Percentiles rank a stretch among this genome's conserved stretches.
Conservation (phyloP, 192 early-diverging fungal species). For the Coemansia sp. region DNA sequence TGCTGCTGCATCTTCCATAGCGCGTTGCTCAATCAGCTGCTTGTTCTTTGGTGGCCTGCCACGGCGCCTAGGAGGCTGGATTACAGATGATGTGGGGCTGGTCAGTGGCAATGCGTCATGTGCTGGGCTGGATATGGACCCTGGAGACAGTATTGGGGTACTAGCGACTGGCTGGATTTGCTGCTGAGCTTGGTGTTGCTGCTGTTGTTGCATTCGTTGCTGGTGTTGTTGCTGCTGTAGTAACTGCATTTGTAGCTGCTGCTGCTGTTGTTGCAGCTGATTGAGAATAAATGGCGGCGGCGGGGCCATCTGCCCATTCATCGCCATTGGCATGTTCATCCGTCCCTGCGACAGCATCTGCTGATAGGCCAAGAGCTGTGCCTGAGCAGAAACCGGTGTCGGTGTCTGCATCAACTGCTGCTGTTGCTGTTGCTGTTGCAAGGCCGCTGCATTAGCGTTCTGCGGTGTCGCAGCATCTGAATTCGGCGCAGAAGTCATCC, state of each 20-base stretch:
- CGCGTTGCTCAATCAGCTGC: conserved; percentile 49
- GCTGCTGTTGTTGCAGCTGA: conserved; percentile 1
- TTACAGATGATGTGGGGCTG: conserved; percentile 3
- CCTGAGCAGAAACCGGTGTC: conserved; percentile 12
- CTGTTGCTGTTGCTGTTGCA: not conserved
- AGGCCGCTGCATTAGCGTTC: not conserved
- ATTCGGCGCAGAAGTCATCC: conserved; percentile 22
- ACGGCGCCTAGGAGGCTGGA: conserved; percentile 31
- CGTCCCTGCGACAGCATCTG: conserved; percentile 38
- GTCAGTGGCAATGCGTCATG: not conserved
- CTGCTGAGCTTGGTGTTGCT: not conserved
- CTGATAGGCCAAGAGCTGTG: conserved; percentile 32
- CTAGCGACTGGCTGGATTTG: not conserved
- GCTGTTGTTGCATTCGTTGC: conserved; percentile 1
- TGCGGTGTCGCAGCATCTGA: conserved; percentile 3
- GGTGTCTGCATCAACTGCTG: conserved; percentile 4
- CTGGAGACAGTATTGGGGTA: not conserved
- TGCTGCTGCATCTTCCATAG: conserved; percentile 45
- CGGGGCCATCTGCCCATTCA: conserved; percentile 6
- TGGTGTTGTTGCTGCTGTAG: conserved; percentile 12
- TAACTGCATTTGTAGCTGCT: conserved; percentile 3
- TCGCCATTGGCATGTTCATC: conserved; percentile 9
- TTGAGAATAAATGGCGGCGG: conserved; percentile 16
- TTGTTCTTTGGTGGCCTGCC: conserved; percentile 53
- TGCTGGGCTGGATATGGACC: not conserved